Conservation (phyloP, 305 asterid genomes). For the Vinca major region DNA sequence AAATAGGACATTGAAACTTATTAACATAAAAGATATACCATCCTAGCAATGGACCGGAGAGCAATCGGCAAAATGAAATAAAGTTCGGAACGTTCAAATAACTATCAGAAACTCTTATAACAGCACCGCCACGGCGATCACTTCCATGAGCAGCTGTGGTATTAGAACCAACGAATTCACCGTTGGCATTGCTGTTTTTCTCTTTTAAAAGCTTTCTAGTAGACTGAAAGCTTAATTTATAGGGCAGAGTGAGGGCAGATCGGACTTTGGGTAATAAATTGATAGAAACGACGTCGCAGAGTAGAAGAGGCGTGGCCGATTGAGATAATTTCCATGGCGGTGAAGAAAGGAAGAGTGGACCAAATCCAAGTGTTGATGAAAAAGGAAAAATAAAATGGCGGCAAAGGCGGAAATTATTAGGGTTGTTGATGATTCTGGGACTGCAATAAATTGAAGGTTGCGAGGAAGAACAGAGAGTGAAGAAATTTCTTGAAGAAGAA, state of each 20-base stretch:
- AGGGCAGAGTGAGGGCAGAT: constrained; percentile 23
- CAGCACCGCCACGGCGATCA: constrained; percentile 13
- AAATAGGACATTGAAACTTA: too few species aligned
- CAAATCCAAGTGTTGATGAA: constrained; percentile 26
- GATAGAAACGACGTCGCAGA: constrained; percentile 49
- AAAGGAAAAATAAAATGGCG: constrained; percentile 37
- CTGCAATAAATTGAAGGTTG: constrained; percentile 6
- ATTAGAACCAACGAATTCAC: constrained; percentile 17
- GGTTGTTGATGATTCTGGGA: constrained; percentile 25
- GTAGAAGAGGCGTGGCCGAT: constrained; percentile 72
- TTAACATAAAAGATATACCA: constrained; percentile 39
- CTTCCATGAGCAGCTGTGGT: constrained; percentile 13
- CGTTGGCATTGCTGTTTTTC: constrained; percentile 8
- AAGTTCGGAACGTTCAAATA: constrained; percentile 70
- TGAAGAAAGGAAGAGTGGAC: constrained; percentile 62
- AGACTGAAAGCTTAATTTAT: constrained; percentile 22
- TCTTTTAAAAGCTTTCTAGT: constrained; percentile 16
- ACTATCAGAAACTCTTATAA: constrained; percentile 31
- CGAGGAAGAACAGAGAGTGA: constrained; percentile 24
- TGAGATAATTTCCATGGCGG: constrained; percentile 87
- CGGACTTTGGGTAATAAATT: constrained; percentile 7
- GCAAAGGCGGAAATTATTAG: constrained; percentile 14
- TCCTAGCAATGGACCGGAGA: constrained; percentile 84
- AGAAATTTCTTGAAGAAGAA: constrained; percentile 27
- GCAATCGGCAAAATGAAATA: constrained; percentile 64